Conservation (phyloP, 176 grass and related monocot species). For the Cocos nucifera region DNA sequence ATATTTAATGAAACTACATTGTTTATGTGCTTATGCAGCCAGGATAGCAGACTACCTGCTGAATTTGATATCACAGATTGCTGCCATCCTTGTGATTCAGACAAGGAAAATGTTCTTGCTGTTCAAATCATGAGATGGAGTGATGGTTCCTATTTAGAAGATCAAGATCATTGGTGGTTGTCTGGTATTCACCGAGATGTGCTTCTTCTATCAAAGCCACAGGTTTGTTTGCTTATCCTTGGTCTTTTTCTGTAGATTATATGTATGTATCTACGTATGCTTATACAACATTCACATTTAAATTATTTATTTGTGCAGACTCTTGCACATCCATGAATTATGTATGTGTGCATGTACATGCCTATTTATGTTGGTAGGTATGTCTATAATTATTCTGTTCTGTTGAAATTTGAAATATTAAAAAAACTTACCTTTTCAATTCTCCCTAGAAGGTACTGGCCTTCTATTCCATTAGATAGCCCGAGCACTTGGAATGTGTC, state of each 20-base stretch:
- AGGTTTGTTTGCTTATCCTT: constrained; percentile 36
- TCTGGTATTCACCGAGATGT: constrained; percentile 98
- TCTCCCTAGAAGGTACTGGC: too few relatives aligned
- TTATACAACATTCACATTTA: background rate
- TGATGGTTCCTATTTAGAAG: constrained; percentile 96
- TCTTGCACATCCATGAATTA: too few relatives aligned
- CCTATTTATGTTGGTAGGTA: too few relatives aligned
- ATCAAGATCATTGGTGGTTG: constrained; percentile 96
- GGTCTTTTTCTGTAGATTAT: background rate
- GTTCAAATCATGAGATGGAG: constrained; percentile 99
- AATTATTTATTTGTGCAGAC: too few relatives aligned
- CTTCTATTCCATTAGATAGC: too few relatives aligned
- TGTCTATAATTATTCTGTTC: too few relatives aligned
- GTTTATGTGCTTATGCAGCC: constrained; percentile 47
- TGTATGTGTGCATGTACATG: too few relatives aligned
- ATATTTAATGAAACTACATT: background rate
- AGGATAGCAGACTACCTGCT: constrained; percentile 90
- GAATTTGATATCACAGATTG: constrained; percentile 92
- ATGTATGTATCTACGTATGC: background rate
- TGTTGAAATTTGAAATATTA: too few relatives aligned
- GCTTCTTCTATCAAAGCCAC: constrained; percentile 78
- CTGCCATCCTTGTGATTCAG: constrained; percentile 66
- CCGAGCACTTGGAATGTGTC: too few relatives aligned
- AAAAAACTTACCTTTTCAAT: too few relatives aligned
- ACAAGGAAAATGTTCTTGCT: constrained; percentile 72